Evolutionary conservation across 345 rosid genomes (phyloP), one percentile per base, ranked within the genome.

Genomic region (Lumnitzera racemosa): DNA sequence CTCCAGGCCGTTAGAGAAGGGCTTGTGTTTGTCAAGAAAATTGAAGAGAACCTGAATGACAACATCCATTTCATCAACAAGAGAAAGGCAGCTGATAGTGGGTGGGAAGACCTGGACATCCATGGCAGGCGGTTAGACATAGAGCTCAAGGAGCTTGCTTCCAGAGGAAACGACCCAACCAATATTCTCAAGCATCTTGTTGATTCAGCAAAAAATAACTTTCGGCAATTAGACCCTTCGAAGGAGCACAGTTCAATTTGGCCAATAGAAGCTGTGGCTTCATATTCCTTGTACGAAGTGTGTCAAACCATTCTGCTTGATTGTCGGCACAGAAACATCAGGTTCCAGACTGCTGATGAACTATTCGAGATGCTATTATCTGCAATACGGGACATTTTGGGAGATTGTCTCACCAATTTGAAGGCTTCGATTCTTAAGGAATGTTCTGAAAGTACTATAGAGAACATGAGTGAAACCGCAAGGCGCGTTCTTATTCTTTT

Each of bases 381-480:
- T 46, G 77, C 65, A 78, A 78, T 81, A 68, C 85, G 94, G 2
- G 91, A 89, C 71, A 79, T 87, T 46, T 49, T 87, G 11, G 77
- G 78, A 16, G 96, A 94, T 51, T 92, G 96, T 70, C 88, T 92
- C 58, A 80, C 88, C 46, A 89, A 89, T 73, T 64, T 85, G 36
- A 66, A 63, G 6, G 71, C 49, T 1, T 81, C 74, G 46, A 83
- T 92, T 62, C 62, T 72, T 2, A 49, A 24, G 31, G 87, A 78
- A 76, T 87, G 91, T 80, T 70, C 73, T 68, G 67, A 64, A 61
- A 83, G 75, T 66, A 73, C 73, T 41, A 57, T 82, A 71, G 94
- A 68, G 17, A 70, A 68, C 17, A 82, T 95, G 72, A 84, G 74
- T 70, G 75, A 72, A 24, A 68, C 77, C n/a, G 86, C 79, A 12